Conservation (phyloP, 805 yeast species). For the Schizosaccharomyces pombe region ASM294v3 CU329670.1:1019501-1020000, state of each 20-base stretch:
- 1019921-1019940: constrained; percentile 48
- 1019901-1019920: constrained; percentile 30
- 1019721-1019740: constrained; percentile 72
- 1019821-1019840: constrained; percentile 97
- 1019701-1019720: constrained; percentile 90
- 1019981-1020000: constrained; percentile 89
- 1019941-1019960: constrained; percentile 79
- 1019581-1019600: constrained; percentile 9
- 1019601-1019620: constrained; percentile 23
- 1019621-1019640: constrained; percentile 10
- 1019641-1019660: constrained; percentile 89
- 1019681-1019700: constrained; percentile 76
- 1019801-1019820: constrained; percentile 76
- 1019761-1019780: constrained; percentile 72
- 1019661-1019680: constrained; percentile 77
- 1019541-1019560: background rate
- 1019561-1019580: background rate
- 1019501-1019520: background rate
- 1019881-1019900: constrained; percentile 42
- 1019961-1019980: constrained; percentile 91
- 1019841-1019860: constrained; percentile 85
- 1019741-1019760: constrained; percentile 57
- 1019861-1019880: constrained; percentile 45
- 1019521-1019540: background rate
- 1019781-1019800: constrained; percentile 67